Conservation (phyloP, 495 filamentous ascomycete species). For the Aspergillus bertholletiae region DNA sequence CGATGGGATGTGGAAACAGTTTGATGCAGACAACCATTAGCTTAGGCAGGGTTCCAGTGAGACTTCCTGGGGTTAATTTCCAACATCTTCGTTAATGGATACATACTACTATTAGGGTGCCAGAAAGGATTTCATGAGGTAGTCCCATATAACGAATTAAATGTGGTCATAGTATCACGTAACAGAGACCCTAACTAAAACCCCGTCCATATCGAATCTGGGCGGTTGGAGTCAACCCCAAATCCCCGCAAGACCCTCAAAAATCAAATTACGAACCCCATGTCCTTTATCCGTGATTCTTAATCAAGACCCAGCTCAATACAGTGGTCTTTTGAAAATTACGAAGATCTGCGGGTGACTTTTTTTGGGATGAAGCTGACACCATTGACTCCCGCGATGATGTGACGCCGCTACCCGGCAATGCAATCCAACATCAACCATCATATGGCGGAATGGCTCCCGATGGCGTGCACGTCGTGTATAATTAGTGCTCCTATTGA, state of each 20-base stretch:
- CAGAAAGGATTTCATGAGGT: no score
- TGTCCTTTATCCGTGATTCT: no score
- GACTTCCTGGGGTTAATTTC: no score
- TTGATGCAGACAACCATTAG: not conserved
- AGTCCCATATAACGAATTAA: not conserved
- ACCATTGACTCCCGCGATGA: conserved; percentile 1
- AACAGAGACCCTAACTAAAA: not conserved
- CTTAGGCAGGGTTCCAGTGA: no score
- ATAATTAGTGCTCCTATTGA: not conserved
- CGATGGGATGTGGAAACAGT: conserved; percentile 4
- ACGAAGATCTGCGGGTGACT: not conserved
- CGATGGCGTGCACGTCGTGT: not conserved
- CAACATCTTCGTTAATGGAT: no score
- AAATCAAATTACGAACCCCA: no score
- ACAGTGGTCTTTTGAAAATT: not conserved
- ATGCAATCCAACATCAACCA: not conserved
- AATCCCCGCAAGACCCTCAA: no score
- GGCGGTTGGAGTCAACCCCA: not conserved
- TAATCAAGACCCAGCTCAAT: not conserved
- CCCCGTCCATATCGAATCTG: not conserved
- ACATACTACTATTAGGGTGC: no score
- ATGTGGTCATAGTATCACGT: not conserved
- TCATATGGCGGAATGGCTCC: not conserved
- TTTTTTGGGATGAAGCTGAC: conserved; percentile 1
- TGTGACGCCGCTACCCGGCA: conserved; percentile 3